A percentile compares a stretch with the other conserved stretches of the same genome.
phyloP scores from a whole-genome alignment of 306 rosid species.

The Alnus rubra region DNA sequence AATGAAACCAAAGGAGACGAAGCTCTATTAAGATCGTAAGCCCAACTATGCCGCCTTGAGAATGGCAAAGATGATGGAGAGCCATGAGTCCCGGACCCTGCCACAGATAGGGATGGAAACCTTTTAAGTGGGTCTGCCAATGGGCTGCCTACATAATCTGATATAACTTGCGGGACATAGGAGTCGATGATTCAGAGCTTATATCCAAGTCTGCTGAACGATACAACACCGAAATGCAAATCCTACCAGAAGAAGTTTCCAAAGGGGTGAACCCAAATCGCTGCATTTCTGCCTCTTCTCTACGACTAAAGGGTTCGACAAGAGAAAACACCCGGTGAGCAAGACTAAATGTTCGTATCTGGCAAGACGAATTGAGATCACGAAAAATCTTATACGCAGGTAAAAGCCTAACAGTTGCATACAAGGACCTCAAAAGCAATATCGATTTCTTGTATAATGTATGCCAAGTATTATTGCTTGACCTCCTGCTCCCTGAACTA shows the following conservation, averaged over 20 bases:
- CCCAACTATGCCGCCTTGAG: conserved; percentile 66
- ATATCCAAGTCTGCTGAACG: conserved; percentile 49
- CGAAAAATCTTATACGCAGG: conserved; percentile 70
- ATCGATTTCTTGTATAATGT: conserved; percentile 64
- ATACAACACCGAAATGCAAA: conserved; percentile 68
- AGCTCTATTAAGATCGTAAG: conserved; percentile 58
- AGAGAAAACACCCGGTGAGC: conserved; percentile 68
- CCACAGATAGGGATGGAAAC: conserved; percentile 55
- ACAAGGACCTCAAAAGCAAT: conserved; percentile 78
- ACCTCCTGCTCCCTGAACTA: conserved; percentile 57
- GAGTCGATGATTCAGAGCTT: conserved; percentile 61
- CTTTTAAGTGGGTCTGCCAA: conserved; percentile 62
- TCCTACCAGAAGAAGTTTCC: conserved; percentile 76
- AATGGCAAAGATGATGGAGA: conserved; percentile 54
- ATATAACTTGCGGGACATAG: conserved; percentile 74
- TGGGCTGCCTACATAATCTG: conserved; percentile 88
- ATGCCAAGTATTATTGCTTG: conserved; percentile 47
- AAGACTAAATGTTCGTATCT: conserved; percentile 58
- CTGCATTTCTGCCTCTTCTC: conserved; percentile 70
- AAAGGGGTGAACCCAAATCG: conserved; percentile 76
- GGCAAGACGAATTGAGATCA: conserved; percentile 63
- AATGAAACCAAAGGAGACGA: conserved; percentile 50
- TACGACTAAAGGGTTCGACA: conserved; percentile 65
- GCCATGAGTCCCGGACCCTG: conserved; percentile 50
- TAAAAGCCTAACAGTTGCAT: conserved; percentile 70